A percentile compares a stretch with the other conserved stretches of the same genome.
Conservation (phyloP, 768 basidiomycete genomes). For the Rossbeevera mucosa region DNA sequence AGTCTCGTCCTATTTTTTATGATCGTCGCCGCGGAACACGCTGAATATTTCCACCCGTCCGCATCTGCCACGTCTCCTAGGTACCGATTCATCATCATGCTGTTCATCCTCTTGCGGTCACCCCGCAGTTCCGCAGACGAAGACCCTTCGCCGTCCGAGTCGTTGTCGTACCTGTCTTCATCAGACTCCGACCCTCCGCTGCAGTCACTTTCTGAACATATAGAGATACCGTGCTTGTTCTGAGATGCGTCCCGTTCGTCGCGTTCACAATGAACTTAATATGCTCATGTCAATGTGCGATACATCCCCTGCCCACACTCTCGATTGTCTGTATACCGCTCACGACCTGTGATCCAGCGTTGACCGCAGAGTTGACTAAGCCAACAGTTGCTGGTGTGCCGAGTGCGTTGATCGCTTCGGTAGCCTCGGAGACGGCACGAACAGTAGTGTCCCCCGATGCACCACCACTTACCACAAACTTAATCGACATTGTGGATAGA, state of each 20-base stretch:
- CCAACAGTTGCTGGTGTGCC: too few species aligned
- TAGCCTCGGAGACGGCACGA: background rate
- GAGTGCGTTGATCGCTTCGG: background rate
- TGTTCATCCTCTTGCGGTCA: slow-evolving; percentile 60
- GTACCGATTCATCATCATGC: slow-evolving; percentile 58
- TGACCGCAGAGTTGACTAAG: background rate
- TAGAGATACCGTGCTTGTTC: slow-evolving; percentile 68
- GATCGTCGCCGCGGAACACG: slow-evolving; percentile 41
- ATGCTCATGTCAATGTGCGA: slow-evolving; percentile 60
- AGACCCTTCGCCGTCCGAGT: slow-evolving; percentile 39
- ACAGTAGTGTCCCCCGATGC: background rate
- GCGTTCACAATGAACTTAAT: background rate
- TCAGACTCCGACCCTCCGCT: slow-evolving; percentile 39
- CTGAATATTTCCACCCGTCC: background rate
- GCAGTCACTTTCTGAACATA: slow-evolving; percentile 49
- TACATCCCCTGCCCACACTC: too few species aligned
- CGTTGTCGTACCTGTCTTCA: slow-evolving; percentile 38
- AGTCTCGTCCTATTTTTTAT: slow-evolving; percentile 39
- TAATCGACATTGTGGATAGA: background rate
- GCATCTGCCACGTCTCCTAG: slow-evolving; percentile 42
- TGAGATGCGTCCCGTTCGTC: slow-evolving; percentile 24
- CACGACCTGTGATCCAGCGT: background rate
- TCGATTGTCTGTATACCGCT: background rate
- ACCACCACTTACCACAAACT: background rate
- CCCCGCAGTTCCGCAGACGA: slow-evolving; percentile 35